These are phyloP conservation scores for Blastobotrys chiropterorum DNA, from an alignment of 805 yeast genomes.

Conservation along the genomic window DNA sequence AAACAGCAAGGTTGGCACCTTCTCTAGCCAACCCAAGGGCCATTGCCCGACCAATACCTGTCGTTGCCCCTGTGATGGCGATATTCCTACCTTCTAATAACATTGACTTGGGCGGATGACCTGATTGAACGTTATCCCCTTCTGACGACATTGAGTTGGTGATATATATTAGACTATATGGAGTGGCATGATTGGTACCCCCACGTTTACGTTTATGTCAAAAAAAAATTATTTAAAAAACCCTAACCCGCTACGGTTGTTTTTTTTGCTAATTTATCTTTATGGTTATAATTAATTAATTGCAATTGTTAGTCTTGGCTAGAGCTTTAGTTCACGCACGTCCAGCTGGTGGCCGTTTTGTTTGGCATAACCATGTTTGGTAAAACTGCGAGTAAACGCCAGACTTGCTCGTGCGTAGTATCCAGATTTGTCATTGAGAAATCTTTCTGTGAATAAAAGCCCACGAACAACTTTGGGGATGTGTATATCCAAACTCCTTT, in stretches of 20 bases:
- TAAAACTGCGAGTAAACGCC: constrained; percentile 9
- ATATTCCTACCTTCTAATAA: constrained; percentile 18
- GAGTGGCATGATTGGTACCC: neutral
- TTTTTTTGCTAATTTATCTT: no score
- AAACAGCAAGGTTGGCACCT: constrained; percentile 39
- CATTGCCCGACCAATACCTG: constrained; percentile 42
- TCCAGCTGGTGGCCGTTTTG: neutral
- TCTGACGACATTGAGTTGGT: no score
- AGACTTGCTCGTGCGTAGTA: constrained; percentile 18
- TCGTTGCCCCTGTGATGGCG: constrained; percentile 41
- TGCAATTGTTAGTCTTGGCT: no score
- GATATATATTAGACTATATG: no score
- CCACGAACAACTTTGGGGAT: neutral
- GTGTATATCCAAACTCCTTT: neutral
- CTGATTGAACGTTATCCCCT: no score
- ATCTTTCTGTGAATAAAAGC: constrained; percentile 12
- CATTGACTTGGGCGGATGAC: no score
- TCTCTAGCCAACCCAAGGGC: constrained; percentile 38
- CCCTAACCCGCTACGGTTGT: neutral
- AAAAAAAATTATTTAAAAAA: no score
- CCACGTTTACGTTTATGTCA: no score
- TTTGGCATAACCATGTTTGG: neutral
- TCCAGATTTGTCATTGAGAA: constrained; percentile 14
- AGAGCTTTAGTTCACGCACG: neutral
- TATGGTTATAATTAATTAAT: no score